phyloP scores from a whole-genome alignment of 805 yeast genomes.

The Candida tallmaniae region DNA sequence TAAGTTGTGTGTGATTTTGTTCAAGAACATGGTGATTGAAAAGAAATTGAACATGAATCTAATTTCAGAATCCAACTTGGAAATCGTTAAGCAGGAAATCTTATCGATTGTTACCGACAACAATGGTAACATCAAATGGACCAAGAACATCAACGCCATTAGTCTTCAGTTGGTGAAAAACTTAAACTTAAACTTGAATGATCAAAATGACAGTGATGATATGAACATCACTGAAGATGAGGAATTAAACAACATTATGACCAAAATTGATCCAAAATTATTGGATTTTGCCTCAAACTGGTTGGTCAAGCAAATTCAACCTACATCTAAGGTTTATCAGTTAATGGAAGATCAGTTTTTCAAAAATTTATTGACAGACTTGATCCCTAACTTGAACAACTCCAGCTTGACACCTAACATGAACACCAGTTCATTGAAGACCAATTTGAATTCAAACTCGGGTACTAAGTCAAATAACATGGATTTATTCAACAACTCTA shows the following conservation, averaged over 20 bases:
- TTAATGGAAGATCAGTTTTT: constrained; percentile 67
- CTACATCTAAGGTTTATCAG: constrained; percentile 69
- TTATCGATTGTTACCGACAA: constrained; percentile 79
- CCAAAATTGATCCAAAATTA: constrained; percentile 23
- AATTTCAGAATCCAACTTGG: constrained; percentile 32
- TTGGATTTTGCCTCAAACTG: constrained; percentile 68
- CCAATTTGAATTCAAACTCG: constrained; percentile 3
- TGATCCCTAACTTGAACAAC: constrained; percentile 5
- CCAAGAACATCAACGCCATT: constrained; percentile 69
- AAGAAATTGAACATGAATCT: constrained; percentile 23
- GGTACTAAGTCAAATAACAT: not conserved
- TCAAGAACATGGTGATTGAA: constrained; percentile 56
- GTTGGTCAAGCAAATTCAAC: constrained; percentile 84
- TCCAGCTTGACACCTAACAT: not conserved
- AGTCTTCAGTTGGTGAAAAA: constrained; percentile 61
- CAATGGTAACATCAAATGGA: constrained; percentile 87
- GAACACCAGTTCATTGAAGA: not conserved
- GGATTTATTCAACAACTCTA: constrained; percentile 18
- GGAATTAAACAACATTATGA: constrained; percentile 11
- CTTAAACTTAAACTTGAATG: constrained; percentile 13
- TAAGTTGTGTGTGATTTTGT: constrained; percentile 66
- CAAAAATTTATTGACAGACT: constrained; percentile 35
- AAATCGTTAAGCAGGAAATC: constrained; percentile 61
- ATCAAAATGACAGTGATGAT: too few species aligned
- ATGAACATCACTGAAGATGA: not conserved